Base-by-base conservation (phyloP, 2,329 filamentous ascomycete genomes). In the Huntiella decipiens region DNA sequence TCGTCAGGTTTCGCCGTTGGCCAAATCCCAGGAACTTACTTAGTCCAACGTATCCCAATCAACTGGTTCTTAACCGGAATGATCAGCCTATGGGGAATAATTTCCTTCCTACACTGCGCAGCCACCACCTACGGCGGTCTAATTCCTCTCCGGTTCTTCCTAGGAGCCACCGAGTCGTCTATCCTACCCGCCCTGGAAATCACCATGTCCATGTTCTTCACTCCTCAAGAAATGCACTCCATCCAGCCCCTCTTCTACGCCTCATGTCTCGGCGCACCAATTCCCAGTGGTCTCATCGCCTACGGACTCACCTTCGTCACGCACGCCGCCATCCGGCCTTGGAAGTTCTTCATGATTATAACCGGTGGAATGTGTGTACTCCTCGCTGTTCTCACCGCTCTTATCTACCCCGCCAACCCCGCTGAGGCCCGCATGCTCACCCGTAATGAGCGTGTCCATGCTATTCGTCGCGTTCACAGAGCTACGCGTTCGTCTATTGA, bases 311-410 rank as follows among this genome's bases (percentile, higher is more conserved):
- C 36, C 5, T 38, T 38, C 16, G 60, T 73, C 4, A 59, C 63
- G 0, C 22, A 28, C 22, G 22, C 22, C 8, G 22, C 22, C 8
- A 28, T 28, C 22, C 22, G 22, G 22, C 56, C 60, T 17, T 75
- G 70, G 70, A 71, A 68, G 64, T 72, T 71, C 49, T 64, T 74
- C 28, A 77, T 74, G 57, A 52, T 75, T 12, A 72, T 76, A 49
- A 73, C 74, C 52, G 66, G 71, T 1, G 66, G 68, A 51, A 63
- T 75, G 49, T 71, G 71, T 28, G 57, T 66, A 13, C 53, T 62
- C 13, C 74, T 71, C 66, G 73, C 41, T 0, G 57, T 75, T 5
- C 56, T 67, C 2, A 70, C 70, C 7, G 68, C 70, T 58, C 67
- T 73, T 50, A 56, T 73, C 37, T 62, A 82, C 2, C 71, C 78